Evolutionary conservation across 1,284 basidiomycete genomes (phyloP), one percentile per base, ranked within the genome.

Genomic region (Sanghuangporus sanghuang): DNA sequence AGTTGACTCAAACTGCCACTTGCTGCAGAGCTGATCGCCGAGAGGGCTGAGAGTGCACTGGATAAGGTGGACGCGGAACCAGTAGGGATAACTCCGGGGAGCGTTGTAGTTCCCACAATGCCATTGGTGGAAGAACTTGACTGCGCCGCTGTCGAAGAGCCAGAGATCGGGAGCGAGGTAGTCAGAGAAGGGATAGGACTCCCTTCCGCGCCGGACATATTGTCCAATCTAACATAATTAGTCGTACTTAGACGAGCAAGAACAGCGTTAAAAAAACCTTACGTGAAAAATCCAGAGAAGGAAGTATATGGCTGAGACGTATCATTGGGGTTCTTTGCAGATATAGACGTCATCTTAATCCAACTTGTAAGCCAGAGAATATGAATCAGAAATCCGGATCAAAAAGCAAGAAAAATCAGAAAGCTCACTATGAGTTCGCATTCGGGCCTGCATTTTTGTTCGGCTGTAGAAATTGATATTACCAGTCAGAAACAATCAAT

Each of bases 281-380:
- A 66, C 65, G 65, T 63, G 57, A 66, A 66, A 14, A 18, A 32
- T 6, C 65, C 65, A 18, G 65, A 66, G 40, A 56, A 66, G 6
- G 65, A 66, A 16, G 32, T 50, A 57, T 63, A 66, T 3, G 62
- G 42, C n/a, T 56, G 32, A 14, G 52, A 40, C 32, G 65, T 60
- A 50, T 60, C 48, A 38, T 66, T 63, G 11, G 65, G 58, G 46
- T 66, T 36, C 9, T 36, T 18, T 23, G 65, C 62, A 39, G 64
- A 57, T 2, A 32, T n/a, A 27, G 64, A 62, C 5, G 54, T 65
- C 39, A 62, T 11, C 38, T 40, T 57, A 4, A 66, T 66, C 55
- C 61, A 66, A 54, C 64, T 66, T 7, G 1, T 2, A 35, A 14
- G 9, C 18, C 6, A 32, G 8, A 56, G 39, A 18, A 27, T 16